Percentiles rank a stretch among this genome's conserved stretches.
Evolutionary conservation across 2,329 filamentous ascomycete genomes (phyloP).

Genomic region (Daldinia sp.): DNA sequence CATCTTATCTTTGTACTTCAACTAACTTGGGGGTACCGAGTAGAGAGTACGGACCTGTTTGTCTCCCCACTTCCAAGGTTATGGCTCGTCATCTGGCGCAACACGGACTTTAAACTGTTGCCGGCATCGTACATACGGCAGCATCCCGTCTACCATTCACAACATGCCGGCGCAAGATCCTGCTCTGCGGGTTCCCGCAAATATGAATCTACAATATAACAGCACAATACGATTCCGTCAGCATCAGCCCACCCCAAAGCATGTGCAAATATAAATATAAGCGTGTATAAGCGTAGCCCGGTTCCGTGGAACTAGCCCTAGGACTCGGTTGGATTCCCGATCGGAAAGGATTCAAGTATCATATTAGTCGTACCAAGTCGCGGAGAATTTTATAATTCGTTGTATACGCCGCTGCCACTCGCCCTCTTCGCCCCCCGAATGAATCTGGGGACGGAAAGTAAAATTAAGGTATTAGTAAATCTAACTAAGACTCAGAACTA

Average conservation of each 20-base stretch:
- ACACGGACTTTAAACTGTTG: not conserved
- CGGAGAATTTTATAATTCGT: conserved; percentile 23
- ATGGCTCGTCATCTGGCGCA: not conserved
- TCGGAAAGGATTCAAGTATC: conserved; percentile 20
- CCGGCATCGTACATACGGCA: not conserved
- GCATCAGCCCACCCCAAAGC: conserved; percentile 15
- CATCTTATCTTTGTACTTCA: conserved; percentile 7
- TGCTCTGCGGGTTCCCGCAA: conserved; percentile 6
- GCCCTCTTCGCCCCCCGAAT: not conserved
- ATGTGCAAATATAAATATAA: not conserved
- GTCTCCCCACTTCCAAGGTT: conserved; percentile 14
- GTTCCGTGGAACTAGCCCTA: conserved; percentile 7
- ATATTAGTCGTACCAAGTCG: conserved; percentile 1
- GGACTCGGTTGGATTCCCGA: conserved; percentile 20
- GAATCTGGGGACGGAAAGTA: not conserved
- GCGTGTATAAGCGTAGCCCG: conserved; percentile 2
- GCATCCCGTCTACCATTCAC: not conserved
- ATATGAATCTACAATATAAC: not conserved
- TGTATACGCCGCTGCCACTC: conserved; percentile 6
- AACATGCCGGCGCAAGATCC: conserved; percentile 11
- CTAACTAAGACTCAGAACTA: not conserved
- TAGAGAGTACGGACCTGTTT: not conserved
- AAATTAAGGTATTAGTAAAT: not conserved
- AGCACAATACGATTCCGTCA: conserved; percentile 7
- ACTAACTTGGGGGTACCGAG: not conserved